Evolutionary conservation across 148 eudicot genomes (phyloP).

Genomic region (Rhododendron simsii): DNA sequence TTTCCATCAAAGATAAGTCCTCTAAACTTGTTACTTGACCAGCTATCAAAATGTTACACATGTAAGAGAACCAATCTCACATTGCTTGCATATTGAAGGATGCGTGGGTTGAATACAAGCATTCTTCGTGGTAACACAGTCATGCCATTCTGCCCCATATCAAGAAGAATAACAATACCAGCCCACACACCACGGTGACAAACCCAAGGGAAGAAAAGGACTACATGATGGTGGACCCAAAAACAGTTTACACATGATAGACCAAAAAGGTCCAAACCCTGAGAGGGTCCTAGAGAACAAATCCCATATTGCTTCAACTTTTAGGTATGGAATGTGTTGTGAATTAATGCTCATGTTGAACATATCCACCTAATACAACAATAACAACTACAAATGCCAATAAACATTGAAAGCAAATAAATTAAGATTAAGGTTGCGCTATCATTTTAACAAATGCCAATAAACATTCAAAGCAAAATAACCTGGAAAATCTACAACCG

Average conservation of each 20-base stretch:
- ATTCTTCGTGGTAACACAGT: background rate
- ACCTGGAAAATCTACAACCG: background rate
- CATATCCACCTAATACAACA: background rate
- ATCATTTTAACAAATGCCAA: background rate
- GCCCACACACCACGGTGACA: background rate
- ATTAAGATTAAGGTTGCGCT: background rate
- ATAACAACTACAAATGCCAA: too few relatives aligned
- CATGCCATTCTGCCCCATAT: background rate
- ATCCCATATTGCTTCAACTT: background rate
- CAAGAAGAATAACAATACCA: background rate
- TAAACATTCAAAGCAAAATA: background rate
- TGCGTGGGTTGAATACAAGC: background rate
- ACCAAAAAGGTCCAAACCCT: background rate
- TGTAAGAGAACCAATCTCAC: background rate
- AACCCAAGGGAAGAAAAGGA: background rate
- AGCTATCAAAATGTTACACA: background rate
- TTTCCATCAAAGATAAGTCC: background rate
- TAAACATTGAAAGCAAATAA: too few relatives aligned
- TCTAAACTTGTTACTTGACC: background rate
- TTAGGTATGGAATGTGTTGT: background rate
- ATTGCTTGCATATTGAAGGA: background rate
- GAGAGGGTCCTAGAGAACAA: background rate
- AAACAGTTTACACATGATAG: background rate
- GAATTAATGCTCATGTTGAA: background rate
- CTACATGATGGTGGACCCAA: background rate